These are phyloP conservation scores for Lactarius hengduanensis DNA, from an alignment of 768 basidiomycete genomes.

Conservation along the genomic window DNA sequence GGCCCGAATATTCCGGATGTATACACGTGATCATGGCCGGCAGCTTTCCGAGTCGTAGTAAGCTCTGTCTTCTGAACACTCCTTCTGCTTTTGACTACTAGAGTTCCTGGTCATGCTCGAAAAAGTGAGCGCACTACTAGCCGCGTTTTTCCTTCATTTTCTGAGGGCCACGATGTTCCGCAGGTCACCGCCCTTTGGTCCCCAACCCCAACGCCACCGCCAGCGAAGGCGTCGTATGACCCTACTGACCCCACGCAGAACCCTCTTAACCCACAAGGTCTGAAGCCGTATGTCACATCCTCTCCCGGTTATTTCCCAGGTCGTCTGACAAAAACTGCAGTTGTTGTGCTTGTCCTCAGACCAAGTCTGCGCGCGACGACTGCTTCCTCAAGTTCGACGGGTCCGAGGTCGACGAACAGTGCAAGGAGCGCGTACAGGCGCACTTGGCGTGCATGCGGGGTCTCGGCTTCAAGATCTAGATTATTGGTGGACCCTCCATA, in stretches of 20 bases:
- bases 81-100: background rate
- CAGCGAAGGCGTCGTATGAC: constrained; percentile 46
- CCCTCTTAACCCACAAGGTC: constrained; percentile 88
- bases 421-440: constrained; percentile 71
- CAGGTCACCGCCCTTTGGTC: constrained; percentile 45
- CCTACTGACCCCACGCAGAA: constrained; percentile 79
- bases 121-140: constrained; percentile 7
- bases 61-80: too few relatives aligned
- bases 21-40: background rate
- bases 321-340: constrained; percentile 42
- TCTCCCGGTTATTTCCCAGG: background rate
- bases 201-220: constrained; percentile 35
- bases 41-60: too few relatives aligned
- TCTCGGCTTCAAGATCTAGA: constrained; percentile 81
- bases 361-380: constrained; percentile 88
- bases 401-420: constrained; percentile 69
- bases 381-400: constrained; percentile 82
- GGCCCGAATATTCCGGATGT: background rate
- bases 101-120: constrained; percentile 15
- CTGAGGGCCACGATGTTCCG: too few relatives aligned
- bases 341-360: constrained; percentile 95
- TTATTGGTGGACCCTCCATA: background rate
- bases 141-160: background rate
- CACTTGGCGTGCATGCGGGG: constrained; percentile 91
- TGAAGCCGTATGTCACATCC: constrained; percentile 76